These are phyloP conservation scores for Kalmanozyma brasiliensis DNA, from an alignment of 1,284 basidiomycete species.

Conservation along the genomic window DNA sequence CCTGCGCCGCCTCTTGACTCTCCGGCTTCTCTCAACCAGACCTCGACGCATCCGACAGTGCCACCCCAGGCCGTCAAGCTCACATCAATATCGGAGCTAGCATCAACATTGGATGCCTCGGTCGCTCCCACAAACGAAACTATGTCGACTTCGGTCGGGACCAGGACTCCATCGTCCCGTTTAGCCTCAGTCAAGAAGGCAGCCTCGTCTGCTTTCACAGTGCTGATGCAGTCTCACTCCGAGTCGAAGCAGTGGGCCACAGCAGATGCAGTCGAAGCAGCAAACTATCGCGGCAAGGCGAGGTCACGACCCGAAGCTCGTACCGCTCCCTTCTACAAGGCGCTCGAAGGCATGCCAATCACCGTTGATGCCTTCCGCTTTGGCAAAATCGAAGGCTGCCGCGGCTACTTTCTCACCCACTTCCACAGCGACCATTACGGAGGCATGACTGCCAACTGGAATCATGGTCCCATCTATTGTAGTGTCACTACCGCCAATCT, in stretches of 20 bases:
- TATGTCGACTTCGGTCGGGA: too few species aligned
- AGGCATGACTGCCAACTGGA: slow-evolving; percentile 76
- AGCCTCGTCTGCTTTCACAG: slow-evolving; percentile 51
- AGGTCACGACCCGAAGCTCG: slow-evolving; percentile 28
- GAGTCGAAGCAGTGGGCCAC: slow-evolving; percentile 59
- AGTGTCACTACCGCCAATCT: slow-evolving; percentile 85
- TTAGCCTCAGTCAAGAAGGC: slow-evolving; percentile 25
- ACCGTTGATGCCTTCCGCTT: slow-evolving; percentile 95
- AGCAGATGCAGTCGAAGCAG: slow-evolving; percentile 54
- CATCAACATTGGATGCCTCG: slow-evolving; percentile 16
- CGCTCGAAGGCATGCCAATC: slow-evolving; percentile 95
- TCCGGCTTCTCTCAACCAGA: not conserved
- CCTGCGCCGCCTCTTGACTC: slow-evolving; percentile 6
- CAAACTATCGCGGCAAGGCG: slow-evolving; percentile 48
- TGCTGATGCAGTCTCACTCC: slow-evolving; percentile 58
- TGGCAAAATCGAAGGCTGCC: slow-evolving; percentile 85
- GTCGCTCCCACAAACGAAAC: slow-evolving; percentile 17
- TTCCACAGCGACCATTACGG: slow-evolving; percentile 71
- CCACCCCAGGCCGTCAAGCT: slow-evolving; percentile 21
- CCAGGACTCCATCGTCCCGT: slow-evolving; percentile 16
- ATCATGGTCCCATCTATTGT: slow-evolving; percentile 91
- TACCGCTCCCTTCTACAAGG: slow-evolving; percentile 68
- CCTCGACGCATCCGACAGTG: not conserved
- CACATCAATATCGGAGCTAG: slow-evolving; percentile 38
- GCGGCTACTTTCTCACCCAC: slow-evolving; percentile 82